Evolutionary conservation across 176 grass and related monocot species (phyloP).

Genomic region (Phyllostachys edulis): DNA sequence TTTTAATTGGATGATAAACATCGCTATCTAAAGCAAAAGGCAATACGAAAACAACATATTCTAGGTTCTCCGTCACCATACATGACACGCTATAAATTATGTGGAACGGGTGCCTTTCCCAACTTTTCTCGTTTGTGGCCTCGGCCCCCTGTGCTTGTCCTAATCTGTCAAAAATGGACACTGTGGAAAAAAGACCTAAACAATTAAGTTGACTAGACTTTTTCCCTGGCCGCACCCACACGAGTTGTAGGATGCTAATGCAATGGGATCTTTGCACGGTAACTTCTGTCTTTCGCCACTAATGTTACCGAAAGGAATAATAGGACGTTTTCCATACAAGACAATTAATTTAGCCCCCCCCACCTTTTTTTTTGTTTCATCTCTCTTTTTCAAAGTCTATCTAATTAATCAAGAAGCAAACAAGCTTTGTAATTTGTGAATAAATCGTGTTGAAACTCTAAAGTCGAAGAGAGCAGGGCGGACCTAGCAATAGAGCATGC

Average conservation of each 20-base stretch:
- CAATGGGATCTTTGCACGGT: neutral
- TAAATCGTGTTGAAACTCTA: no score
- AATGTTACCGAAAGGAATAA: neutral
- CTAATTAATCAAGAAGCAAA: no score
- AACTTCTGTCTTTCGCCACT: neutral
- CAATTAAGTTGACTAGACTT: slow-evolving; percentile 16
- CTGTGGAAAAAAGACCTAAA: neutral
- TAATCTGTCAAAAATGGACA: slow-evolving; percentile 6
- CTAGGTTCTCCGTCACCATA: neutral
- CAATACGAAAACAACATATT: neutral
- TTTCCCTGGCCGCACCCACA: neutral
- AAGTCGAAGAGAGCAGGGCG: no score
- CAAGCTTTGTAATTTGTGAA: no score
- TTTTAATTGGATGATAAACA: no score
- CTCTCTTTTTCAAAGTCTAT: no score
- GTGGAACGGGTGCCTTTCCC: neutral
- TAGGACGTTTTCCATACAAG: no score
- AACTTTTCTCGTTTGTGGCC: slow-evolving; percentile 24
- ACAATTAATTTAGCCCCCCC: no score
- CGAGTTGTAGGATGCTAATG: neutral
- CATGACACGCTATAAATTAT: neutral
- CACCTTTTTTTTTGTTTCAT: no score
- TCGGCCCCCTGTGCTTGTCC: slow-evolving; percentile 21
- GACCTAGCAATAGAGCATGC: no score
- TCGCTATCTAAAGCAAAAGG: neutral